A percentile compares a stretch with the other conserved stretches of the same genome.
phyloP scores from a whole-genome alignment of 176 grass and related monocot genomes.

The Poa pratensis region DNA sequence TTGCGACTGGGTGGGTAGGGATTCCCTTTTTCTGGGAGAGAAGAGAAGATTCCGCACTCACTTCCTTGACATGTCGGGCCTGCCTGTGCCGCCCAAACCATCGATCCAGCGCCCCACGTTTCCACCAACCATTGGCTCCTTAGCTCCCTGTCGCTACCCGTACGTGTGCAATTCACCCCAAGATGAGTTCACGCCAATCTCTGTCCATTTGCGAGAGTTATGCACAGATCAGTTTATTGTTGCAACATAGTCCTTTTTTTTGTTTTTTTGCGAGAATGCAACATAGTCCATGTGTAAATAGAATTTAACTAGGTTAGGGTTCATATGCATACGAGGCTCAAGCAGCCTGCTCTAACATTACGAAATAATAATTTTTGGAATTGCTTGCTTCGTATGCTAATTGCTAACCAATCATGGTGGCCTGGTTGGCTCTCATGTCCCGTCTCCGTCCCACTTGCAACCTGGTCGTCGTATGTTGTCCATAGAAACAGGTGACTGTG shows the following conservation, averaged over 20 bases:
- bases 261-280: too few species aligned
- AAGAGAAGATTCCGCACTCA: slow-evolving; percentile 39
- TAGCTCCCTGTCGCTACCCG: neutral
- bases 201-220: too few species aligned
- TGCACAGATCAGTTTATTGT: too few species aligned
- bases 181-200: too few species aligned
- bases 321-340: too few species aligned
- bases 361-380: neutral
- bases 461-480: slow-evolving; percentile 34
- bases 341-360: too few species aligned
- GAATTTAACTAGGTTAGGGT: too few species aligned
- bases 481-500: slow-evolving; percentile 8
- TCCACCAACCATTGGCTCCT: slow-evolving; percentile 14
- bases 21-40: neutral
- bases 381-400: neutral
- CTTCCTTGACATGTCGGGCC: slow-evolving; percentile 20
- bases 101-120: neutral
- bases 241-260: too few species aligned
- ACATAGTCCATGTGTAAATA: too few species aligned
- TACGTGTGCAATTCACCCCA: neutral
- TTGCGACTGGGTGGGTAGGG: neutral
- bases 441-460: slow-evolving; percentile 1
- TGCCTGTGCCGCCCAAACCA: neutral
- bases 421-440: neutral
- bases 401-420: neutral